Percentiles rank a stretch among this genome's conserved stretches.
These are phyloP conservation scores for Fusarium kyushuense DNA, from an alignment of 2,329 filamentous ascomycete species.

Conservation along the genomic window DNA sequence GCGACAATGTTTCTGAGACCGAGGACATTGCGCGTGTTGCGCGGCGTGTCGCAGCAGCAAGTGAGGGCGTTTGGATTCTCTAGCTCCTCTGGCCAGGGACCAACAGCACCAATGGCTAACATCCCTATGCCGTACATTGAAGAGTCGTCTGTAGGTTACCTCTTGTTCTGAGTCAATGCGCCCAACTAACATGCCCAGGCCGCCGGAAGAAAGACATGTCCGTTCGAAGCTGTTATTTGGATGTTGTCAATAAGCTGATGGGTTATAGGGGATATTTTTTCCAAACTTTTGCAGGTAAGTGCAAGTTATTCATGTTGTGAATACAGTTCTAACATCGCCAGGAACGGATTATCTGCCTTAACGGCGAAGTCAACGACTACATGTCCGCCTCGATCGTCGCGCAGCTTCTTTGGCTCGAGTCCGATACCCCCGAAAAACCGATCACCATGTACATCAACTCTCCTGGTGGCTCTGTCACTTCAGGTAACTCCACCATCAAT, in stretches of 20 bases:
- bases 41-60: constrained; percentile 52
- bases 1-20: constrained; percentile 50
- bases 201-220: constrained; percentile 83
- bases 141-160: constrained; percentile 56
- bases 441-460: constrained; percentile 99
- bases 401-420: constrained; percentile 97
- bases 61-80: constrained; percentile 60
- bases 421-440: constrained; percentile 92
- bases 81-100: constrained; percentile 46
- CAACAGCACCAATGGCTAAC: constrained; percentile 51
- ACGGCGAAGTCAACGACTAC: constrained; percentile 89
- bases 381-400: constrained; percentile 95
- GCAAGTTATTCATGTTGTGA: background rate
- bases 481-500: constrained; percentile 56
- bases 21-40: constrained; percentile 50
- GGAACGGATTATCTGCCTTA: constrained; percentile 95
- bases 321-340: constrained; percentile 50
- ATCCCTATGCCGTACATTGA: constrained; percentile 71
- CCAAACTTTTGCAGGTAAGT: constrained; percentile 77
- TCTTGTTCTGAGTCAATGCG: background rate
- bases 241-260: constrained; percentile 28
- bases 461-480: constrained; percentile 89
- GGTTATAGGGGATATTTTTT: constrained; percentile 81
- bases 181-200: constrained; percentile 64
- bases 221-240: constrained; percentile 43